Evolutionary conservation across 2,329 filamentous ascomycete species (phyloP), one percentile per base, ranked within the genome.

Genomic region (Cladosporium colombiae): DNA sequence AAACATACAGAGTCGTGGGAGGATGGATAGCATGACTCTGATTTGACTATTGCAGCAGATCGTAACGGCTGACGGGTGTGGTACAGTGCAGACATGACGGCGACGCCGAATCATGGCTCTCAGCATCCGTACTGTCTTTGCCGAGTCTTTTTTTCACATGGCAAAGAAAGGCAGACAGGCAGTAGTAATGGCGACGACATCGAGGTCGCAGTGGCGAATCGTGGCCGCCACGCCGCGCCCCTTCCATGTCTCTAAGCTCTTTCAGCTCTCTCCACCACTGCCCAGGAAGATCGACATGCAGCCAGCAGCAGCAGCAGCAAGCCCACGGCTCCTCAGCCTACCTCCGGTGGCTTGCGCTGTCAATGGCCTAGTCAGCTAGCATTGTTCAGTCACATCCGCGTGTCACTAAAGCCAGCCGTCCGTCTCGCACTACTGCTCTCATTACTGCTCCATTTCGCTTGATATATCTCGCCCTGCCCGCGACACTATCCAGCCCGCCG

Each of bases 231-330:
- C 27, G 52, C 14, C 27, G 27, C 55, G 33, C 55, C 55, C 33
- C 55, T 57, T 56, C 52, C 31, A 27, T 18, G n/a, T 14, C 61
- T 27, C 40, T 46, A 37, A 37, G 35, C n/a, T 46, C 40, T 46
- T 10, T 46, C 6, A 4, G 16, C 40, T 21, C 40, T 44, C 40
- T 40, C 61, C n/a, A 29, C 61, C 35, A 63, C 35, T 33, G 61
- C 61, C 35, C 61, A 56, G 35, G 23, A 31, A 27, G 61, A 63
- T 63, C 61, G 61, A 49, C 61, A 37, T 55, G 49, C 61, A 44
- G 37, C 37, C 18, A 18, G 16, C 33, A 63, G 61, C 18, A 44
- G 37, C 37, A 44, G 37, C 37, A 63, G 52, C 37, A 56, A 63
- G 60, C 21, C 50, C 10, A 25, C 60, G 46, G 46, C 60, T 62